Percentiles rank a stretch among this genome's conserved stretches.
Evolutionary conservation across 2,329 filamentous ascomycete species (phyloP).

Genomic region (Mariannaea elegans): DNA sequence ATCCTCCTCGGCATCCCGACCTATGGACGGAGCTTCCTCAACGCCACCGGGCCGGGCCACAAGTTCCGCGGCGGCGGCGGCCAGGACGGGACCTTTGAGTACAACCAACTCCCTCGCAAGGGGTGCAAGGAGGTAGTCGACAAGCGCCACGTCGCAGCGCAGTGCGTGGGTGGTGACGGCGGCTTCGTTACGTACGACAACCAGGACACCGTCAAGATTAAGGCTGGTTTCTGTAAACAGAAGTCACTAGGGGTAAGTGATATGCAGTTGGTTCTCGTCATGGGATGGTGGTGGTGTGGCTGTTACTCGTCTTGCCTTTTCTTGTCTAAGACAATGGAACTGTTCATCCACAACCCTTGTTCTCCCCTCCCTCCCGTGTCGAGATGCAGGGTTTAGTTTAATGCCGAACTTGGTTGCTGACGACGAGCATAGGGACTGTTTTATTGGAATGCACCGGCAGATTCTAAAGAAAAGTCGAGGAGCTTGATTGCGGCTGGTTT

Average conservation of each 20-base stretch:
- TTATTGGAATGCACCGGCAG: slow-evolving; percentile 82
- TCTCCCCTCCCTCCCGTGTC: slow-evolving; percentile 9
- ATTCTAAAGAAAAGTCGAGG: slow-evolving; percentile 66
- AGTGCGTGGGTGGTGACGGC: slow-evolving; percentile 76
- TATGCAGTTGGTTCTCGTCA: slow-evolving; percentile 16
- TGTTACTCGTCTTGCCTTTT: slow-evolving; percentile 24
- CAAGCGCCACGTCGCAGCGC: slow-evolving; percentile 72
- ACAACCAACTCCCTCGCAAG: slow-evolving; percentile 71
- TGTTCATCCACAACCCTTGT: slow-evolving; percentile 7
- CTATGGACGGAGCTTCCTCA: slow-evolving; percentile 79
- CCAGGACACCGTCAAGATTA: slow-evolving; percentile 77
- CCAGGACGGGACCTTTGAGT: slow-evolving; percentile 78
- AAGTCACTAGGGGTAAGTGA: slow-evolving; percentile 70
- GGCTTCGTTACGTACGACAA: slow-evolving; percentile 86
- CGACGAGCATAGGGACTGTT: slow-evolving; percentile 69
- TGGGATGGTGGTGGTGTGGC: slow-evolving; percentile 9
- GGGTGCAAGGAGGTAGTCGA: slow-evolving; percentile 74
- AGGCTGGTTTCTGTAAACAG: slow-evolving; percentile 77
- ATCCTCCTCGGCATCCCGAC: slow-evolving; percentile 79
- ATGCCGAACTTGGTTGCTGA: slow-evolving; percentile 30
- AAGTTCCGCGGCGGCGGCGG: slow-evolving; percentile 63
- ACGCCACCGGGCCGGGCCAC: slow-evolving; percentile 71
- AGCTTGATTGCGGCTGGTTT: slow-evolving; percentile 69
- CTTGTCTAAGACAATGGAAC: slow-evolving; percentile 16
- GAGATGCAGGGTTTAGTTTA: slow-evolving; percentile 12